Conservation (phyloP, 306 rosid species). For the Castanea mollissima region DNA sequence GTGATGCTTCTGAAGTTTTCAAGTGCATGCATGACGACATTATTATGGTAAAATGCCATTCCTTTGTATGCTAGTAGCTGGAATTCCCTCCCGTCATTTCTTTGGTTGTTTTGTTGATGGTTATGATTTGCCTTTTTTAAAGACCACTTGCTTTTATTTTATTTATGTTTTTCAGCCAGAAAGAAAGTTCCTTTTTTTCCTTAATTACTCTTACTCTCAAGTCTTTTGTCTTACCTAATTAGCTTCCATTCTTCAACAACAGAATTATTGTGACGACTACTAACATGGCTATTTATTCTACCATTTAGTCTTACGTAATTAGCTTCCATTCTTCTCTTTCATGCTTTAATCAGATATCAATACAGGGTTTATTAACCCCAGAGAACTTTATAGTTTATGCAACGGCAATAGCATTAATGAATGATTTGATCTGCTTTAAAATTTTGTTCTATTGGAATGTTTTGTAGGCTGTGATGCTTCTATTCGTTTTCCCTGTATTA, state of each 20-base stretch:
- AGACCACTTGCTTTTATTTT: background rate
- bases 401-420: background rate
- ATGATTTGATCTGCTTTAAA: background rate
- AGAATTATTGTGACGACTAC: background rate
- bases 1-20: background rate
- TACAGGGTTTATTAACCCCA: background rate
- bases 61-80: background rate
- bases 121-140: background rate
- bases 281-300: background rate
- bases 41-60: background rate
- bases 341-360: background rate
- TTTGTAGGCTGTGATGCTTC: constrained; percentile 65
- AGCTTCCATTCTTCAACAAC: background rate
- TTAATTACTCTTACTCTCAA: background rate
- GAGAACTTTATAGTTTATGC: background rate
- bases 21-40: background rate
- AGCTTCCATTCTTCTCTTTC: background rate
- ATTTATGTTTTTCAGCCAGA: background rate
- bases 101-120: background rate
- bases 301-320: background rate
- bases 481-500: constrained; percentile 41
- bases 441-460: constrained; percentile 22
- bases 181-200: background rate
- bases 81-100: background rate
- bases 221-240: background rate